Percentiles rank a stretch among this genome's conserved stretches.
These are phyloP conservation scores for Fusarium veterinarium DNA, from an alignment of 2,329 filamentous ascomycete genomes.

Conservation along the genomic window DNA sequence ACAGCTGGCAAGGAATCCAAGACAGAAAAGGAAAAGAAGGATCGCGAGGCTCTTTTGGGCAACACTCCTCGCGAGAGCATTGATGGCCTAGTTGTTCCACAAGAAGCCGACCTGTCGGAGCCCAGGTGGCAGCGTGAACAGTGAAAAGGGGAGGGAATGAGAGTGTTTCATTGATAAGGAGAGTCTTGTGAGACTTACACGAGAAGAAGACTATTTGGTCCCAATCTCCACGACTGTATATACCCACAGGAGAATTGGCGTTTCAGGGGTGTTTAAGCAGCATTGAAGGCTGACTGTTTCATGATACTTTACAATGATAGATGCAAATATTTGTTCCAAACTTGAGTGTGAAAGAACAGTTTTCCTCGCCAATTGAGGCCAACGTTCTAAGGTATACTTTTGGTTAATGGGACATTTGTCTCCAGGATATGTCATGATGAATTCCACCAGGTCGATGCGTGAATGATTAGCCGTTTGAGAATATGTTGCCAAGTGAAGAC, in stretches of 20 bases:
- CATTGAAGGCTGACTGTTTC: conserved; percentile 18
- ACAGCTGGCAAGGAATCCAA: conserved; percentile 25
- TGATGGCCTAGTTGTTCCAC: conserved; percentile 31
- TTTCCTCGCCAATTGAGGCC: neutral
- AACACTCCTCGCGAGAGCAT: conserved; percentile 39
- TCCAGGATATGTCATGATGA: neutral
- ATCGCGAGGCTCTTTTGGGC: conserved; percentile 48
- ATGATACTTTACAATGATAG: conserved; percentile 1
- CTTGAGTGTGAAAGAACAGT: neutral
- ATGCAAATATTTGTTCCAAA: neutral
- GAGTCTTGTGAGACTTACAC: conserved; percentile 5
- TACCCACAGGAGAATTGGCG: conserved; percentile 42
- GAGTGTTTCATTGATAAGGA: neutral
- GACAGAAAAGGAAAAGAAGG: conserved; percentile 33
- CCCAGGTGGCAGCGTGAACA: conserved; percentile 43
- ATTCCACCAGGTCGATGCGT: neutral
- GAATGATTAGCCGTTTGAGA: neutral
- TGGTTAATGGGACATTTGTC: too few species aligned
- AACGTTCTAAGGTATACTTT: neutral
- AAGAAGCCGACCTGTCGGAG: conserved; percentile 45
- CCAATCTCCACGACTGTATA: conserved; percentile 40
- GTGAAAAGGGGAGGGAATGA: neutral
- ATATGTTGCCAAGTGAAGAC: neutral
- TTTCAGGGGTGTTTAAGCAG: conserved; percentile 21
- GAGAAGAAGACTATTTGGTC: conserved; percentile 14